A percentile compares a stretch with the other conserved stretches of the same genome.
Conservation (phyloP, 768 basidiomycete genomes). For the Suillus brevipes region DNA sequence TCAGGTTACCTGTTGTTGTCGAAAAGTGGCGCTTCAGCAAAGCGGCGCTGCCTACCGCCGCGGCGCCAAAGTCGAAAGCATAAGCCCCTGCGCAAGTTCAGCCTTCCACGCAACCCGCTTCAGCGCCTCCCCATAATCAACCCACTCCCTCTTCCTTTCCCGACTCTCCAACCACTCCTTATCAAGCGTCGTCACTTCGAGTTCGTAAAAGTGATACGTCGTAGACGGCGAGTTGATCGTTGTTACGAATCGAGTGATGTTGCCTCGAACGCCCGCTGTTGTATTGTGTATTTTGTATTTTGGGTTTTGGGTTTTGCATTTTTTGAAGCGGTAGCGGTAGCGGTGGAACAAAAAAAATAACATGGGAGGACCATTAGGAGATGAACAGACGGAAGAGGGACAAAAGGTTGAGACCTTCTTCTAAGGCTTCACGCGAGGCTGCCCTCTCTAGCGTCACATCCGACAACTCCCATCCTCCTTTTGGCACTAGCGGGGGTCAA, state of each 20-base stretch:
- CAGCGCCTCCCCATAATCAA: constrained; percentile 81
- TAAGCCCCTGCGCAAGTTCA: constrained; percentile 78
- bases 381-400: constrained; percentile 71
- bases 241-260: constrained; percentile 80
- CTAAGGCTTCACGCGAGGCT: constrained; percentile 87
- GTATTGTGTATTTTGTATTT: no score
- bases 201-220: constrained; percentile 89
- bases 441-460: constrained; percentile 84
- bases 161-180: constrained; percentile 78
- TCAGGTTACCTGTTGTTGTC: constrained; percentile 8
- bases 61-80: constrained; percentile 69
- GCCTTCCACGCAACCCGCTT: constrained; percentile 78
- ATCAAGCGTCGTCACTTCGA: constrained; percentile 77
- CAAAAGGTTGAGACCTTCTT: constrained; percentile 94
- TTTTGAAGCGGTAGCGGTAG: constrained; percentile 30
- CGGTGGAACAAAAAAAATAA: constrained; percentile 28
- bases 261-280: constrained; percentile 86
- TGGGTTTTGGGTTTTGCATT: no score
- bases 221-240: constrained; percentile 78
- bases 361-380: constrained; percentile 63
- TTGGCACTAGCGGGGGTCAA: constrained; percentile 70
- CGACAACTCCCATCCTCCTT: constrained; percentile 86
- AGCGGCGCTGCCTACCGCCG: constrained; percentile 41
- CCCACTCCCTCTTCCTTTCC: constrained; percentile 84
- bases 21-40: neutral